Evolutionary conservation across 257 asterid species (phyloP).

Genomic region (Cynanchum wilfordii): DNA sequence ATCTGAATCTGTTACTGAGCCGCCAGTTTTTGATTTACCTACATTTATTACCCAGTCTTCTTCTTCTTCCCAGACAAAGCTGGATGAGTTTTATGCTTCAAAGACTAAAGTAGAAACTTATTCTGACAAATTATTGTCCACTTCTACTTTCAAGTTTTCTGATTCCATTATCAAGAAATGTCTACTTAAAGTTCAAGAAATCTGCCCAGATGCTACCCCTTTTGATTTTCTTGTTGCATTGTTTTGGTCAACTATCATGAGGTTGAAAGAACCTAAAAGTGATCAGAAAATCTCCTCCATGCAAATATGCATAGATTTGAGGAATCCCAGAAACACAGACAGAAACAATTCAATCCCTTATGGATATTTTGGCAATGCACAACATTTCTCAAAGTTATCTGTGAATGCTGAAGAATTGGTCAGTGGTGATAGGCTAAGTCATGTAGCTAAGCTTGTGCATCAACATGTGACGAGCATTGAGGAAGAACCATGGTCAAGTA

Average conservation of each 20-base stretch:
- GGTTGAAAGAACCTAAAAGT: background rate
- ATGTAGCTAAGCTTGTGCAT: constrained; percentile 25
- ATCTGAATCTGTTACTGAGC: constrained; percentile 26
- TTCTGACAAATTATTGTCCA: constrained; percentile 33
- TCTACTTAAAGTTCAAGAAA: constrained; percentile 24
- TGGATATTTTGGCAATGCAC: constrained; percentile 51
- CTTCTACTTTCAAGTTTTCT: constrained; percentile 39
- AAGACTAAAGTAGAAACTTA: background rate
- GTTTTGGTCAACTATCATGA: constrained; percentile 43
- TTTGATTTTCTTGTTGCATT: constrained; percentile 48
- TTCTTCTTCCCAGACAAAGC: background rate
- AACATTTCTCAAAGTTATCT: constrained; percentile 27
- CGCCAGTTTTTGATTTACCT: constrained; percentile 39
- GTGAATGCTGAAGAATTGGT: constrained; percentile 20
- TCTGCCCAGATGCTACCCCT: constrained; percentile 51
- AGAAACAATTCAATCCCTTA: constrained; percentile 15
- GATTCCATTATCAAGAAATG: constrained; percentile 24
- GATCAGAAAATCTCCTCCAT: constrained; percentile 15
- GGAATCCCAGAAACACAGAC: constrained; percentile 14
- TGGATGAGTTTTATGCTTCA: background rate
- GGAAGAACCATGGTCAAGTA: constrained; percentile 20
- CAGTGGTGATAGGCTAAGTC: constrained; percentile 17
- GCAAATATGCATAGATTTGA: constrained; percentile 38
- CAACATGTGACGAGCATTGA: constrained; percentile 24
- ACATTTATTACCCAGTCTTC: background rate